Evolutionary conservation across 768 basidiomycete species (phyloP).

Genomic region (Calocybe cyanea): DNA sequence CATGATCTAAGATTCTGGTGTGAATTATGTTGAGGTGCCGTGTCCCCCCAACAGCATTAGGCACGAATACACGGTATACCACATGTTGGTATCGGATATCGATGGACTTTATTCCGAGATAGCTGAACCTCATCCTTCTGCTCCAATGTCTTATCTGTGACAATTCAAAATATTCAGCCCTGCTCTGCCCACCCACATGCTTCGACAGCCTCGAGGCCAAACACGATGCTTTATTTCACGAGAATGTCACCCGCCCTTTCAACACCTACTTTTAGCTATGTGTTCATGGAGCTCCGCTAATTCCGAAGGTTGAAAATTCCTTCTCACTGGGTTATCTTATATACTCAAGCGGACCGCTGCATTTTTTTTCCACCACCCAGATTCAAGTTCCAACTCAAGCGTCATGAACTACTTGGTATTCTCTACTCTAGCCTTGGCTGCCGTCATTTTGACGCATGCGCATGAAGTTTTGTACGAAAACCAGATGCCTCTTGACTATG

Average conservation of each 20-base stretch:
- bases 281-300: no score
- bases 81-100: not conserved
- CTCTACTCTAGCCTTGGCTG: conserved; percentile 16
- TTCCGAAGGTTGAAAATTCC: not conserved
- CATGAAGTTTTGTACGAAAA: conserved; percentile 38
- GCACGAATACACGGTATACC: not conserved
- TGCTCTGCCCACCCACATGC: not conserved
- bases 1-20: no score
- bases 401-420: no score
- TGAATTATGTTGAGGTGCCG: no score
- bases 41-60: no score
- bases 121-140: conserved; percentile 18
- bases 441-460: conserved; percentile 26
- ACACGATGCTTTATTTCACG: conserved; percentile 26
- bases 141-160: conserved; percentile 20
- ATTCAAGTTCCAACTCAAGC: no score
- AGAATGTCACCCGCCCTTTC: not conserved
- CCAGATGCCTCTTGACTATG: conserved; percentile 65
- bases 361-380: no score
- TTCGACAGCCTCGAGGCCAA: conserved; percentile 48
- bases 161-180: conserved; percentile 10
- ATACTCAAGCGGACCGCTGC: conserved; percentile 13
- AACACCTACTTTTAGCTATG: no score
- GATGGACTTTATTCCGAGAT: conserved; percentile 1
- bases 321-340: conserved; percentile 10